Conservation (phyloP, 179 eudicot genomes). For the Silene noctiflora region DNA sequence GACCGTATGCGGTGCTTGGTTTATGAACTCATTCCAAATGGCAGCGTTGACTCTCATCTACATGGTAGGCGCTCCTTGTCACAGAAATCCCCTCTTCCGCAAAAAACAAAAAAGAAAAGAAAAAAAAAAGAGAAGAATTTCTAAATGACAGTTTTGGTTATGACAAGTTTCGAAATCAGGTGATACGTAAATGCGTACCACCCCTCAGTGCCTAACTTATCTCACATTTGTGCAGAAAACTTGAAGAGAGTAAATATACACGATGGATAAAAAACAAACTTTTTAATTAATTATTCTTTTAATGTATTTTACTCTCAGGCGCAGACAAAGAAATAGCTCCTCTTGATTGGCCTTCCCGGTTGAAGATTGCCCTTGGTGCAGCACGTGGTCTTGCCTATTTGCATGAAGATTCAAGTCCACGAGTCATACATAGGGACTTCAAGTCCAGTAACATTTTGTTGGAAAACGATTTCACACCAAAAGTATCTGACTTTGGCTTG, state of each 20-base stretch:
- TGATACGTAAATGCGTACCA: too few relatives aligned
- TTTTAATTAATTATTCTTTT: not conserved
- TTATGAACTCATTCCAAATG: slow-evolving; percentile 84
- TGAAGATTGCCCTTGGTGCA: slow-evolving; percentile 95
- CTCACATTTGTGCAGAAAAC: not conserved
- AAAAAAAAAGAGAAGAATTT: too few relatives aligned
- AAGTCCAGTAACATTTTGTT: slow-evolving; percentile 91
- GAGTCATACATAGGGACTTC: slow-evolving; percentile 94
- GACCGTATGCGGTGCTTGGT: slow-evolving; percentile 71
- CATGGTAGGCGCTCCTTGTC: slow-evolving; percentile 52
- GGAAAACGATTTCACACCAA: slow-evolving; percentile 88
- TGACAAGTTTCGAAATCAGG: too few relatives aligned
- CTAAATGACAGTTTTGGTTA: too few relatives aligned
- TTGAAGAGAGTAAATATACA: not conserved
- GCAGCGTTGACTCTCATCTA: slow-evolving; percentile 94
- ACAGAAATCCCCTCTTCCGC: not conserved
- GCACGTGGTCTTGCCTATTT: slow-evolving; percentile 95
- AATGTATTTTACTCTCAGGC: slow-evolving; percentile 36
- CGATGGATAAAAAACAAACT: not conserved
- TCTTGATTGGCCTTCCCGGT: slow-evolving; percentile 79
- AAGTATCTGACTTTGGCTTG: slow-evolving; percentile 96
- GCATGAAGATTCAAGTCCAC: slow-evolving; percentile 97
- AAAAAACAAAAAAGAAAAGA: too few relatives aligned
- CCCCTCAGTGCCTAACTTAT: too few relatives aligned
- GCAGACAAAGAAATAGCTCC: slow-evolving; percentile 67